phyloP scores from a whole-genome alignment of 108 stramenopile species.

The Aurantiochytrium sp. region DNA sequence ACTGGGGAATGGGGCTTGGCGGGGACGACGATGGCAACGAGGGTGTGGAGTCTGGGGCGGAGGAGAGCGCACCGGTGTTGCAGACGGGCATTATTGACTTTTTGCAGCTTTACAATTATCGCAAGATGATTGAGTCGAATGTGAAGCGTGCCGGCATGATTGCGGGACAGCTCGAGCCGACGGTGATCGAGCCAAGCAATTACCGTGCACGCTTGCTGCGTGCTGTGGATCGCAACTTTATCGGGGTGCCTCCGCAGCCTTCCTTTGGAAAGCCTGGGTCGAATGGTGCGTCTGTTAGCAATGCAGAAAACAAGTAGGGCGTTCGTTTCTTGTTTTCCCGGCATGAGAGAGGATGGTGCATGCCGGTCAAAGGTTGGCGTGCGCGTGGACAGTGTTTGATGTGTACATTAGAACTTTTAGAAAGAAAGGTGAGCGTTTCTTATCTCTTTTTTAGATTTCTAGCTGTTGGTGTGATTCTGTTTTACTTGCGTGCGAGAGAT shows the following conservation, averaged over 20 bases:
- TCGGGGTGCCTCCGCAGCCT: neutral
- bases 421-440: too few species aligned
- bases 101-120: conserved; percentile 1
- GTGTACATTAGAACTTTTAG: too few species aligned
- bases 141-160: conserved; percentile 17
- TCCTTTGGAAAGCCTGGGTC: neutral
- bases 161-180: neutral
- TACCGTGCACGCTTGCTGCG: neutral
- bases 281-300: neutral
- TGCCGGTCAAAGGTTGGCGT: too few species aligned
- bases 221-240: neutral
- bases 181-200: neutral
- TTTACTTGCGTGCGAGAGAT: too few species aligned
- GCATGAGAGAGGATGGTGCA: too few species aligned
- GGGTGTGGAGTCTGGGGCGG: neutral
- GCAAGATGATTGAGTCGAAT: neutral
- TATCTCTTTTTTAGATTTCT: too few species aligned
- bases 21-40: neutral
- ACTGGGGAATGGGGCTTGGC: neutral
- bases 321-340: too few species aligned
- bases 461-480: too few species aligned
- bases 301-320: too few species aligned
- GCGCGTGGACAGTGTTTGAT: too few species aligned
- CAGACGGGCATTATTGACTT: neutral
- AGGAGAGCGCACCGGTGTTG: neutral